Evolutionary conservation across 2,329 filamentous ascomycete genomes (phyloP), one percentile per base, ranked within the genome.

Genomic region (Teratosphaeriaceae sp.): DNA sequence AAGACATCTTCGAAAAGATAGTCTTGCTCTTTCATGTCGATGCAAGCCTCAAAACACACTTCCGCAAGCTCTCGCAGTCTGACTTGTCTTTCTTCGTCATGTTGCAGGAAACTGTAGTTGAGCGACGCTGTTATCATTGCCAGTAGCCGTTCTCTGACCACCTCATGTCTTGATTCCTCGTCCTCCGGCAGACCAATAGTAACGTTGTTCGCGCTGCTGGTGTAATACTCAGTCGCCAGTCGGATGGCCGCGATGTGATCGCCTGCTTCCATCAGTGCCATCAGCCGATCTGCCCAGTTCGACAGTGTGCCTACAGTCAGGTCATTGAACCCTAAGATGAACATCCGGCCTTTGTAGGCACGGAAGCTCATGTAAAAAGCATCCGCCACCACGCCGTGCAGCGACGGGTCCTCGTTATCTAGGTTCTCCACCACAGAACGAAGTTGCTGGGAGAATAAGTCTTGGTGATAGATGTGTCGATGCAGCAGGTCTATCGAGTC

Each of bases 361-460:
- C 86, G 88, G 66, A 97, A 90, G 64, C 90, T 96, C 88, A 97
- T 97, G 61, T 90, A 90, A 56, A 96, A 98, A 0, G 89, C 92
- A 71, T 98, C 92, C 6, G 90, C 90, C 37, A 97, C 87, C 7
- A 97, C 89, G 2, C 90, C 90, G 65, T 97, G 92, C 81, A 97
- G 85, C 0, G 88, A 86, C 0, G 79, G 73, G 55, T 96, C 88
- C 45, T 89, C 81, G 53, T 94, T 88, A 50, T 96, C 84, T 15
- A 92, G 72, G 47, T 89, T 83, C 62, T 97, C 92, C 18, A 98
- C 87, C 5, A 97, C 75, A 15, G 72, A 76, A 56, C 87, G 84
- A 11, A 98, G 71, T 60, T 97, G 92, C 20, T 79, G 77, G 1
- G 90, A 96, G 64, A 97, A 98, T 13, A 94, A 68, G 59, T 97